Conservation (phyloP, 257 asterid genomes). For the Solanum phureja region DNA sequence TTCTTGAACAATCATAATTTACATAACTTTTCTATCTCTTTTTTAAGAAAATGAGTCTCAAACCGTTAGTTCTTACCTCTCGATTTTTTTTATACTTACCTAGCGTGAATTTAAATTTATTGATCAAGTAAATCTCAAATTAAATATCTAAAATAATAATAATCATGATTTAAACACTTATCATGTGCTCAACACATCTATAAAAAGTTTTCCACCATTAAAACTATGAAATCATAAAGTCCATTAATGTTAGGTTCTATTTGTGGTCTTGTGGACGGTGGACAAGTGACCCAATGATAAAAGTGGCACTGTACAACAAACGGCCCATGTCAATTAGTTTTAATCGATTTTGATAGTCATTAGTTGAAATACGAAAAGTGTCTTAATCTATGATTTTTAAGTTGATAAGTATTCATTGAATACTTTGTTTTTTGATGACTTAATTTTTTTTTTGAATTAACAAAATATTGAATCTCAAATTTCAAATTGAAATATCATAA, state of each 20-base stretch:
- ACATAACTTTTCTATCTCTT: neutral
- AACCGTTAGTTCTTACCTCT: neutral
- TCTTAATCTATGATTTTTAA: neutral
- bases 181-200: neutral
- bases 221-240: neutral
- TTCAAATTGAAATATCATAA: neutral
- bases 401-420: neutral
- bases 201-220: neutral
- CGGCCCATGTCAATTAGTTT: neutral
- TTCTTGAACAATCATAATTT: neutral
- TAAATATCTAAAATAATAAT: neutral
- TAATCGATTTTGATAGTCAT: neutral
- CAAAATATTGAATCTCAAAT: neutral
- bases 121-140: neutral
- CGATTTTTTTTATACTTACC: fast-evolving
- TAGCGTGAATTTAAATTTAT: neutral
- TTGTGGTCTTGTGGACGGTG: neutral
- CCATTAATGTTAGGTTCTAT: neutral
- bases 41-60: neutral
- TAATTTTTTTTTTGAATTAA: neutral
- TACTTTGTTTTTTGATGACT: neutral
- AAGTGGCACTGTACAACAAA: neutral
- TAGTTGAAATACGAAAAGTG: neutral
- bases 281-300: neutral
- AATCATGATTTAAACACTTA: neutral